Conservation (phyloP, 2,329 filamentous ascomycete species). For the Beauveria asiatica region DNA sequence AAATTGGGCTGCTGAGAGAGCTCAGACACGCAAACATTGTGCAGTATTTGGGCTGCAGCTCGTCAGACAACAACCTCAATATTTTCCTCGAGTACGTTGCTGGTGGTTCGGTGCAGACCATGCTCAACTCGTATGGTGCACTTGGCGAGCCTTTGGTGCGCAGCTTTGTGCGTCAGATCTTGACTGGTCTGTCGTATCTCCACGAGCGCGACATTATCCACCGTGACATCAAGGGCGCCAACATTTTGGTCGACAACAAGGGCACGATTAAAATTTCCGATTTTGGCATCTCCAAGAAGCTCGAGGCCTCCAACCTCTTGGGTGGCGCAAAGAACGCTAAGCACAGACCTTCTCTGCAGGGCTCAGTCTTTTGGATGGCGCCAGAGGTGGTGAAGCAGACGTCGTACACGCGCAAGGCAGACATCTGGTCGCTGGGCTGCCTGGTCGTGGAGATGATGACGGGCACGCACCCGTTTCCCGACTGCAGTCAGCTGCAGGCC, state of each 20-base stretch:
- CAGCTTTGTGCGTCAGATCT: constrained; percentile 93
- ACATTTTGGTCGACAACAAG: constrained; percentile 98
- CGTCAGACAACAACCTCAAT: constrained; percentile 84
- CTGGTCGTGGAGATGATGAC: constrained; percentile 99
- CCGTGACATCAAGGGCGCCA: constrained; percentile 97
- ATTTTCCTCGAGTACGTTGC: constrained; percentile 99
- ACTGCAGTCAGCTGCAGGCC: constrained; percentile 92
- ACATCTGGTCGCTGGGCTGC: constrained; percentile 97
- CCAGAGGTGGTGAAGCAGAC: constrained; percentile 98
- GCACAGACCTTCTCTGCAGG: constrained; percentile 74
- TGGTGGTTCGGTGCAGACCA: constrained; percentile 92
- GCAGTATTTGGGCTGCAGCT: constrained; percentile 92
- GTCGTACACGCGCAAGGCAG: constrained; percentile 93
- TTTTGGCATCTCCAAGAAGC: constrained; percentile 97
- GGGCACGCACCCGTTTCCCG: constrained; percentile 89
- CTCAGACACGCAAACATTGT: constrained; percentile 96
- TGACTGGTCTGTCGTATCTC: constrained; percentile 85
- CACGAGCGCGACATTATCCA: constrained; percentile 96
- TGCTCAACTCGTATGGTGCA: constrained; percentile 97
- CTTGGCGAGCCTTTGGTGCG: constrained; percentile 87
- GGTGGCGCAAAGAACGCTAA: constrained; percentile 59
- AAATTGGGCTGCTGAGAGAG: constrained; percentile 88
- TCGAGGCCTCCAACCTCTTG: constrained; percentile 82
- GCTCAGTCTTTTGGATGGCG: constrained; percentile 99
- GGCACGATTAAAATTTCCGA: constrained; percentile 98